Evolutionary conservation across 345 rosid species (phyloP).

Genomic region (Hibiscus trionum): DNA sequence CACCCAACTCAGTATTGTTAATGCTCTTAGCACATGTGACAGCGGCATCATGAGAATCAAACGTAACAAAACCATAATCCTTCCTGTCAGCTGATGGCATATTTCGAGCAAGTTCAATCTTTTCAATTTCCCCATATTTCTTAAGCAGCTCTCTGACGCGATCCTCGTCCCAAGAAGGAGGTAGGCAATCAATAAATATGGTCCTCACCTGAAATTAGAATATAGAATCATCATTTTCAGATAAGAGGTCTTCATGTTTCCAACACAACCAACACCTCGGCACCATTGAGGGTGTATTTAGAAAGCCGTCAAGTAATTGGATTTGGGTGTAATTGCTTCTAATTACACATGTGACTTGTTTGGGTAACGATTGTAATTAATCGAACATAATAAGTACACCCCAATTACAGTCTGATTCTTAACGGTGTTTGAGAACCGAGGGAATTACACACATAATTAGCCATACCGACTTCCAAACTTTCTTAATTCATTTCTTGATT

Average conservation of each 20-base stretch:
- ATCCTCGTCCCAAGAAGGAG: conserved; percentile 94
- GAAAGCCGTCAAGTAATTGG: no score
- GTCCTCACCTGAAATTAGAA: conserved; percentile 67
- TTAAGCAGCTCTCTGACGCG: conserved; percentile 61
- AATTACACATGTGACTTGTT: no score
- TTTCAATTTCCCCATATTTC: conserved; percentile 72
- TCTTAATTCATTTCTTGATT: no score
- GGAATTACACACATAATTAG: no score
- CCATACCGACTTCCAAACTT: no score
- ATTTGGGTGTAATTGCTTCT: no score
- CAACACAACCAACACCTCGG: background rate
- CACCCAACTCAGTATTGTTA: conserved; percentile 85
- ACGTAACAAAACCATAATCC: conserved; percentile 96
- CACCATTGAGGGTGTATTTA: background rate
- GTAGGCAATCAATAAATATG: conserved; percentile 82
- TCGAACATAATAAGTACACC: no score
- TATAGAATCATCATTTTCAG: background rate
- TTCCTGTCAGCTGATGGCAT: conserved; percentile 98
- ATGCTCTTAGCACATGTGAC: conserved; percentile 83
- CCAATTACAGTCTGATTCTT: no score
- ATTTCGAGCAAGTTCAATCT: conserved; percentile 94
- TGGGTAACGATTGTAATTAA: no score
- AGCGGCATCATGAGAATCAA: conserved; percentile 89
- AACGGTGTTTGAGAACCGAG: no score
- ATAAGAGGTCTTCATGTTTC: background rate